Percentiles rank a stretch among this genome's conserved stretches.
Conservation (phyloP, 495 filamentous ascomycete species). For the Talaromyces stipitatus region DNA sequence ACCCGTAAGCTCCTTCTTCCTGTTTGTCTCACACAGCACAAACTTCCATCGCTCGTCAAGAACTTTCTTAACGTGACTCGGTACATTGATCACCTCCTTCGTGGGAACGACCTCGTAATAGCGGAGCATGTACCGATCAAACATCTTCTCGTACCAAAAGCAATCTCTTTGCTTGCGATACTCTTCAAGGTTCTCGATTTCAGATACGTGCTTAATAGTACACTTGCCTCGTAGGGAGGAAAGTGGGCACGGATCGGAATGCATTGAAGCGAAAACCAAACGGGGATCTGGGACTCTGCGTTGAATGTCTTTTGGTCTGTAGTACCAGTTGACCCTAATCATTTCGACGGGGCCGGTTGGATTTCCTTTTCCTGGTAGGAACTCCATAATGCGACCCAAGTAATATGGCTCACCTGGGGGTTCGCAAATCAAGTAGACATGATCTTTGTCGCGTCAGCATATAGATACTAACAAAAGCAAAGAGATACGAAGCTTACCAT, state of each 20-base stretch:
- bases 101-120: constrained; percentile 96
- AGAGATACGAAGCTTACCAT: constrained; percentile 57
- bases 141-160: constrained; percentile 98
- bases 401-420: constrained; percentile 98
- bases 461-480: constrained; percentile 7
- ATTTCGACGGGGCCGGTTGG: constrained; percentile 68
- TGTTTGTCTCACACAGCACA: constrained; percentile 83
- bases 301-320: constrained; percentile 90
- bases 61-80: constrained; percentile 85
- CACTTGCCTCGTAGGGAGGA: constrained; percentile 90
- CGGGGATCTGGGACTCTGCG: constrained; percentile 84
- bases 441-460: constrained; percentile 54
- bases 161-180: constrained; percentile 76
- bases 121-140: constrained; percentile 95
- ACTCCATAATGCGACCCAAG: constrained; percentile 95
- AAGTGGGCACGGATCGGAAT: constrained; percentile 91
- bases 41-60: constrained; percentile 93
- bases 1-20: constrained; percentile 90
- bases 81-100: constrained; percentile 89
- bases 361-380: constrained; percentile 74
- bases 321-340: constrained; percentile 95
- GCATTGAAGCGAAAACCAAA: constrained; percentile 92
- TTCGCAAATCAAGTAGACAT: constrained; percentile 95
- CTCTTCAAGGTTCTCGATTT: constrained; percentile 73
- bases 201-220: constrained; percentile 74